Conservation (phyloP, 129 eudicot species). For the Flaveria trinervia region DNA sequence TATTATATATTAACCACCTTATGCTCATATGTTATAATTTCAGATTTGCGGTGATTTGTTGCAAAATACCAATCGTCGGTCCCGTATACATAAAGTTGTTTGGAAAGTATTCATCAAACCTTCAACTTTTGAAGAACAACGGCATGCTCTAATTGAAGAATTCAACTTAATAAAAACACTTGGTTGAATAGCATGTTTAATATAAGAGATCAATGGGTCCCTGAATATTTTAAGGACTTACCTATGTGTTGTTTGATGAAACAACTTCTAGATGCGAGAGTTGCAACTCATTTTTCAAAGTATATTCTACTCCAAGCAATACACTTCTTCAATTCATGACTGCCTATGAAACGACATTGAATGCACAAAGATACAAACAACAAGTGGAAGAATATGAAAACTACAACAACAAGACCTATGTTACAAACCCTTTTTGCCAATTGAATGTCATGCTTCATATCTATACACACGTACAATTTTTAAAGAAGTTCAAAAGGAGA, state of each 20-base stretch:
- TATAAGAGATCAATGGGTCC: not conserved
- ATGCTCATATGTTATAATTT: not conserved
- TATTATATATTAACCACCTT: too few relatives aligned
- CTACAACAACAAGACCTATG: not conserved
- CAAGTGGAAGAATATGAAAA: not conserved
- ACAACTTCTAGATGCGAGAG: not conserved
- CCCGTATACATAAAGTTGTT: not conserved
- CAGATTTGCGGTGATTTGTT: not conserved
- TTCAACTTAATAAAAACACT: not conserved
- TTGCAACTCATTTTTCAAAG: not conserved
- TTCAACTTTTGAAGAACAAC: not conserved
- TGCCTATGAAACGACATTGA: not conserved
- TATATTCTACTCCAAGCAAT: not conserved
- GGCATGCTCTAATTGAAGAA: not conserved
- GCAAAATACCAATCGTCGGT: not conserved
- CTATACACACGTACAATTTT: not conserved
- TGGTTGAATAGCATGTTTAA: constrained; percentile 9
- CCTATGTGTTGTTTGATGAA: not conserved
- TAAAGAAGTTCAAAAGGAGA: not conserved
- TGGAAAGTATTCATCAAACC: not conserved
- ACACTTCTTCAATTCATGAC: not conserved
- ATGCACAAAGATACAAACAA: not conserved
- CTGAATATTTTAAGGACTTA: not conserved
- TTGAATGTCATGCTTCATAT: not conserved
- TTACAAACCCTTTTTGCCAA: not conserved